Base-by-base conservation (phyloP, 352 stramenopile genomes). In the Phytophthora syringae region DNA sequence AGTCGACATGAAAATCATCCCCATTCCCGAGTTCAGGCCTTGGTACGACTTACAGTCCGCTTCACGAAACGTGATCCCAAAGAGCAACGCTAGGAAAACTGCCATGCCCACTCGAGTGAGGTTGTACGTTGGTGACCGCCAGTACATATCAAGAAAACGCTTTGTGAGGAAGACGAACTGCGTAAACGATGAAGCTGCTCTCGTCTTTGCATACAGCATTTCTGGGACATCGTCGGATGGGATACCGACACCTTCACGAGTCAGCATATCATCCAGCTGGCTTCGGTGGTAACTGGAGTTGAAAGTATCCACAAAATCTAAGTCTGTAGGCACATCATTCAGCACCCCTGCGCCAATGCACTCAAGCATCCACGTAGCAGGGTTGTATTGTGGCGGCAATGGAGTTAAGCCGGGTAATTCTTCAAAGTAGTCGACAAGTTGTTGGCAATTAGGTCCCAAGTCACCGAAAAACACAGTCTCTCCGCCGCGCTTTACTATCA, bases 1-100 rank as follows among this genome's bases (percentile, higher is more conserved):
- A 0, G 84, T 76, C 2, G 79, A 70, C 3, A 88, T 72, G 65
- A 92, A 97, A 15, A 95, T 82, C 15, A 93, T 79, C n/a, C 82
- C 79, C 11, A 95, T 54, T 13, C 72, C 72, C 2, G 52, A 53
- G 47, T 73, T 77, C 44, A 72, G 16, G 2, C 64, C 64, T 2
- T 30, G 42, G 58, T 74, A 80, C 16, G 72, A 72, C 3, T 15
- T 40, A 36, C 72, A 76, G 15, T 82, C 53, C 5, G 47, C 52
- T 10, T 55, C 36, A 7, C 75, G 25, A 37, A 87, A 94, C 4
- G 92, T 67, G 6, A 86, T 18, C 22, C 76, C 82, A 11, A 95
- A 81, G 20, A 97, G 67, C 22, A 95, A 50, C 5, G 80, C 82
- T 51, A 95, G 77, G n/a, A 90, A 53, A 11, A 74, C 25, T 32